These are phyloP conservation scores for Aristolochia contorta DNA, from an alignment of 164 flowering plant species.

Conservation along the genomic window DNA sequence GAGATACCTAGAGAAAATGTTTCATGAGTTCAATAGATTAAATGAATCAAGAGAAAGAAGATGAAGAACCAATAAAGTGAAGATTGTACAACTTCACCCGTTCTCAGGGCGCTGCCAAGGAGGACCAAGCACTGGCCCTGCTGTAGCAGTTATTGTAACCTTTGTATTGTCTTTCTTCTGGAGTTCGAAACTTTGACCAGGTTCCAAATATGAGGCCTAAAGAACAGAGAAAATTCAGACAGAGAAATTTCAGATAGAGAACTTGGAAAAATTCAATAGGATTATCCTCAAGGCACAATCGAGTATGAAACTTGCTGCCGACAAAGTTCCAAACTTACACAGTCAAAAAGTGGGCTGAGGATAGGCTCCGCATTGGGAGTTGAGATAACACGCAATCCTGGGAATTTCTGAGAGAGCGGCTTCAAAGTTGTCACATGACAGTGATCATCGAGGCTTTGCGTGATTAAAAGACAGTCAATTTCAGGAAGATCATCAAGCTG, in stretches of 20 bases:
- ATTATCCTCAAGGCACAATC: background rate
- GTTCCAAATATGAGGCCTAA: conserved; percentile 80
- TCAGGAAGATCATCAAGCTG: conserved; percentile 93
- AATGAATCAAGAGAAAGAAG: background rate
- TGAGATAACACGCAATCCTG: conserved; percentile 64
- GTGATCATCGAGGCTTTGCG: conserved; percentile 98
- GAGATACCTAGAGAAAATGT: conserved; percentile 45
- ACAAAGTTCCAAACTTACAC: conserved; percentile 36
- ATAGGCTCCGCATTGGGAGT: conserved; percentile 81
- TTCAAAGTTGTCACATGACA: conserved; percentile 82
- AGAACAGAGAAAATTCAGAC: background rate
- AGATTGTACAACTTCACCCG: conserved; percentile 33
- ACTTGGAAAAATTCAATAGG: background rate
- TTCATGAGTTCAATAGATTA: background rate
- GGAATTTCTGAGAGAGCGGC: conserved; percentile 59
- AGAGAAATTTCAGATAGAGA: background rate
- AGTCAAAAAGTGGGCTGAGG: conserved; percentile 63
- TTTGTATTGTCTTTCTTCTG: conserved; percentile 42
- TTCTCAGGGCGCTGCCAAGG: conserved; percentile 99
- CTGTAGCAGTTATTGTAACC: conserved; percentile 55
- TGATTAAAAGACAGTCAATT: conserved; percentile 68
- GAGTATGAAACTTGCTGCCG: background rate
- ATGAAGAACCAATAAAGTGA: background rate
- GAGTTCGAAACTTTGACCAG: conserved; percentile 62
- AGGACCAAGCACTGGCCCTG: conserved; percentile 91